Base-by-base conservation (phyloP, 2,329 filamentous ascomycete genomes). In the Fusarium domesticum region DNA sequence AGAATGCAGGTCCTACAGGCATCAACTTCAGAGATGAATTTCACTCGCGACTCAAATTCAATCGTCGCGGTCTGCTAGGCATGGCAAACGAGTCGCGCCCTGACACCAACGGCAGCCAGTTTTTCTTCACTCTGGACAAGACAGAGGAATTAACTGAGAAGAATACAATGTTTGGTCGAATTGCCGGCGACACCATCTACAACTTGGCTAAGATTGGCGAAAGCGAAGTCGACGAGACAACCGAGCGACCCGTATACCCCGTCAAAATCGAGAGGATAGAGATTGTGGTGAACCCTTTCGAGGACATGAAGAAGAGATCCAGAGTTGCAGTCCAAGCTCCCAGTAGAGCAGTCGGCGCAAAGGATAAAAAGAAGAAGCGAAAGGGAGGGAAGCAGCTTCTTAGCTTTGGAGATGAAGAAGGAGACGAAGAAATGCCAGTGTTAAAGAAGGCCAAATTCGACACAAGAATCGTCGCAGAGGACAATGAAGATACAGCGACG, bases 141-240 rank as follows among this genome's bases (percentile, higher is more conserved):
- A 76, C 91, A 18, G 84, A 89, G 18, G 90, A 97, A 72, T 67
- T 98, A 60, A 89, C 86, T 56, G 87, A 85, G 39, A 89, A 88
- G 69, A 96, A 96, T 66, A 97, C 93, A 1, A 72, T 97, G 65
- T 97, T 98, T 72, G 93, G 93, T 15, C 78, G 93, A 44, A 80
- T 98, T 35, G 89, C 87, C 28, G 93, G 92, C 19, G 89, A 97
- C 54, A 96, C 92, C 14, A 93, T 98, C 43, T 98, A 95, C 71
- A 97, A 96, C 65, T 67, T 98, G 61, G 84, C 91, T 62, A 95
- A 91, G 69, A 96, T 97, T 76, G 90, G 87, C 16, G 91, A 97
- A 64, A 81, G 81, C 1, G 93, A 97, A 62, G 72, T 95, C 15
- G 80, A 85, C 18, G 84, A 89, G 42, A 85, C 83, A 14, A 84